Evolutionary conservation across 2,329 filamentous ascomycete species (phyloP).

Genomic region (Fusarium paranaense): DNA sequence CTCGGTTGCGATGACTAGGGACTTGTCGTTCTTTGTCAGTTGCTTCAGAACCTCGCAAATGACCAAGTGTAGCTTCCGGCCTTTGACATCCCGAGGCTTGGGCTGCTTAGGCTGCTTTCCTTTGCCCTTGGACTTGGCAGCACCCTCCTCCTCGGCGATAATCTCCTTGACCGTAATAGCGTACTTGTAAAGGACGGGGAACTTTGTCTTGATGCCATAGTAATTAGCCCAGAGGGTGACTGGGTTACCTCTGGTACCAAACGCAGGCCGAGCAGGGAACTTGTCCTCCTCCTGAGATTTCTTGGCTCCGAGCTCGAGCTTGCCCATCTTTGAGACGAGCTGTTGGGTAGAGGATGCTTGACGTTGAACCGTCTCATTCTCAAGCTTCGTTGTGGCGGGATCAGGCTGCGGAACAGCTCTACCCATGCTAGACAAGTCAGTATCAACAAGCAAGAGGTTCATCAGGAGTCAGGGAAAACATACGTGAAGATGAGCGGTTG

Average conservation of each 20-base stretch:
- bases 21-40: conserved; percentile 48
- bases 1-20: conserved; percentile 57
- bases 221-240: conserved; percentile 67
- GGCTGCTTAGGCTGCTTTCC: conserved; percentile 20
- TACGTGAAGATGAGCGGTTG: conserved; percentile 36
- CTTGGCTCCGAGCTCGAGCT: conserved; percentile 46
- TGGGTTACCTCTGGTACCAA: conserved; percentile 56
- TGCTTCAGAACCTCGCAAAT: conserved; percentile 53
- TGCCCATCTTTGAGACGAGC: conserved; percentile 52
- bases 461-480: background rate
- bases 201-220: conserved; percentile 57
- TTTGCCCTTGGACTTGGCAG: conserved; percentile 22
- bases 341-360: conserved; percentile 44
- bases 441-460: background rate
- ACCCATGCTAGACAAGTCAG: conserved; percentile 39
- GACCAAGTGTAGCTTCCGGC: conserved; percentile 57
- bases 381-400: conserved; percentile 49
- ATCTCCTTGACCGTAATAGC: conserved; percentile 52
- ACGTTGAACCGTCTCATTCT: conserved; percentile 53
- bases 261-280: conserved; percentile 63
- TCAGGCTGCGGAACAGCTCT: conserved; percentile 40
- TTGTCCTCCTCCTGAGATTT: conserved; percentile 33
- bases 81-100: conserved; percentile 51
- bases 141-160: conserved; percentile 14
- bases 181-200: conserved; percentile 58